phyloP scores from a whole-genome alignment of 2,329 filamentous ascomycete species.

The Epichloe aotearoae region DNA sequence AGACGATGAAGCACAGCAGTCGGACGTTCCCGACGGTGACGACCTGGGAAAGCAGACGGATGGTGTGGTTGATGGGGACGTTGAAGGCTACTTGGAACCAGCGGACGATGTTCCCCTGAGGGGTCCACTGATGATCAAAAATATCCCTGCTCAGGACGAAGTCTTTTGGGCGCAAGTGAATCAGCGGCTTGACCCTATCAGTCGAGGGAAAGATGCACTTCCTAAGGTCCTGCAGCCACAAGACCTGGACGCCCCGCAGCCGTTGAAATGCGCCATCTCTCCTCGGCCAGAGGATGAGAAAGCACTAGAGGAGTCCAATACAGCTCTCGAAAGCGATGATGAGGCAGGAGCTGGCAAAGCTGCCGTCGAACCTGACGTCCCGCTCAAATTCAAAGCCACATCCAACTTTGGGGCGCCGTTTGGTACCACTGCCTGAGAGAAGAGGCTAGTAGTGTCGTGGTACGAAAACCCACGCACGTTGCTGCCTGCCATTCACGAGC shows the following conservation, averaged over 20 bases:
- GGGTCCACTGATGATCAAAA: slow-evolving; percentile 40
- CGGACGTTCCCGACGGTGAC: background rate
- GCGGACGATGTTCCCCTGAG: slow-evolving; percentile 33
- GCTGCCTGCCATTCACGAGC: background rate
- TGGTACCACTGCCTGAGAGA: slow-evolving; percentile 14
- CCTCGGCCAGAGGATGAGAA: slow-evolving; percentile 9
- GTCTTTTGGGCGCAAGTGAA: slow-evolving; percentile 37
- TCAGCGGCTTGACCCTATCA: slow-evolving; percentile 37
- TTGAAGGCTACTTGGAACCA: slow-evolving; percentile 22
- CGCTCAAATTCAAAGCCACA: slow-evolving; percentile 31
- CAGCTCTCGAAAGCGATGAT: slow-evolving; percentile 10
- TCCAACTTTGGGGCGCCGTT: slow-evolving; percentile 36
- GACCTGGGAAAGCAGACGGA: background rate
- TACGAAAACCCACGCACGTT: background rate
- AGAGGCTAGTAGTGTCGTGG: background rate
- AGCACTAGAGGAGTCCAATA: slow-evolving; percentile 7
- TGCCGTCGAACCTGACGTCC: slow-evolving; percentile 26
- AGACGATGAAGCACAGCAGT: background rate
- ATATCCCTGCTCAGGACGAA: slow-evolving; percentile 43
- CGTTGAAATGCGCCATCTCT: background rate
- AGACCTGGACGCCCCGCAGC: slow-evolving; percentile 2
- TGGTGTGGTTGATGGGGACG: slow-evolving; percentile 3
- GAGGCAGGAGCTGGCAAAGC: slow-evolving; percentile 15
- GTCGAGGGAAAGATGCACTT: slow-evolving; percentile 30
- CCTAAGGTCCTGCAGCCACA: slow-evolving; percentile 26